Conservation (phyloP, 805 yeast species). For the Pichia manshurica region DNA sequence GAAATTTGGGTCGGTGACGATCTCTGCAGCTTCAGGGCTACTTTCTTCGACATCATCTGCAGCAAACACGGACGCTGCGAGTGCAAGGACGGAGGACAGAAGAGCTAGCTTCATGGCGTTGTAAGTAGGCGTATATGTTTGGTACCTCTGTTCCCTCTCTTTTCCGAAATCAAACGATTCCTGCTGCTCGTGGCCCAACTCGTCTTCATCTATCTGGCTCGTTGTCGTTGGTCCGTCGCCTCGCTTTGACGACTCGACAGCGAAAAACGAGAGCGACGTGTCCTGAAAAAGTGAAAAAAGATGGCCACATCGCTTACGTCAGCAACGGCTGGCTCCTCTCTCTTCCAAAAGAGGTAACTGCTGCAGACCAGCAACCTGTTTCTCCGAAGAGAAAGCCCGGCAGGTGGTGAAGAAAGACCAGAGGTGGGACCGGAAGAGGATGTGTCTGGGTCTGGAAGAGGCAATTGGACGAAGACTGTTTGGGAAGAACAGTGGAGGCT, state of each 20-base stretch:
- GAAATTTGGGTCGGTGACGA: slow-evolving; percentile 23
- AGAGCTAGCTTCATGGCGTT: slow-evolving; percentile 11
- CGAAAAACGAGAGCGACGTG: not conserved
- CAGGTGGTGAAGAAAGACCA: too few species aligned
- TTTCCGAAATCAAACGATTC: too few species aligned
- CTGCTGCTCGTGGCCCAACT: too few species aligned
- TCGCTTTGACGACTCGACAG: not conserved
- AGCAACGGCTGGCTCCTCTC: not conserved
- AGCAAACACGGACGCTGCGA: slow-evolving; percentile 15
- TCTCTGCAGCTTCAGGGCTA: slow-evolving; percentile 6
- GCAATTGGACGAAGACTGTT: too few species aligned
- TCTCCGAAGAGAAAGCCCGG: not conserved
- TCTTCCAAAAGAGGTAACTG: not conserved
- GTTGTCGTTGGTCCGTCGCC: not conserved
- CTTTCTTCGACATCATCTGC: not conserved
- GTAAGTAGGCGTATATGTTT: too few species aligned
- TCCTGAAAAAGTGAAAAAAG: too few species aligned
- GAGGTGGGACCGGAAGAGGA: too few species aligned
- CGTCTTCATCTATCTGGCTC: too few species aligned
- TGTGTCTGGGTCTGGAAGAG: too few species aligned
- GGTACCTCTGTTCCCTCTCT: too few species aligned
- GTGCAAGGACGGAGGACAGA: slow-evolving; percentile 4
- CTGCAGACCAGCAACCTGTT: slow-evolving; percentile 3
- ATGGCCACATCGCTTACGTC: too few species aligned
- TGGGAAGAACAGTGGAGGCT: too few species aligned